phyloP scores from a whole-genome alignment of 2,329 filamentous ascomycete species.

The Talaromyces marneffei region DNA sequence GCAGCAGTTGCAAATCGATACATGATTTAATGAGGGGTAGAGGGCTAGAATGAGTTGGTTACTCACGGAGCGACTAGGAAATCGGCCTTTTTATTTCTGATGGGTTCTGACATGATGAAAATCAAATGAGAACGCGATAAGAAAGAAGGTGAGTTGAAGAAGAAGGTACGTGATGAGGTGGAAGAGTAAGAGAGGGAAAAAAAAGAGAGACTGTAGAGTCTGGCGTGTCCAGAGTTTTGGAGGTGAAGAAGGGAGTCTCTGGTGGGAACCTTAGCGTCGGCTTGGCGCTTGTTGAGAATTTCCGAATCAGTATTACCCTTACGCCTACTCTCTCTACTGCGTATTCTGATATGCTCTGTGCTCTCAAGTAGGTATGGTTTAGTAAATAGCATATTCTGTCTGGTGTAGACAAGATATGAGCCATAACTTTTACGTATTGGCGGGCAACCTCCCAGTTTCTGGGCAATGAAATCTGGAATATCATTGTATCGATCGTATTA shows the following conservation, averaged over 20 bases:
- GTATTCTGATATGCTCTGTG: not conserved
- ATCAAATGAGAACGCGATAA: conserved; percentile 1
- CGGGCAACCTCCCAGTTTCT: not conserved
- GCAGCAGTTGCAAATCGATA: not conserved
- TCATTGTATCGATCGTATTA: not conserved
- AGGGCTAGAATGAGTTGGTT: not conserved
- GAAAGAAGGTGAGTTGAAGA: not conserved
- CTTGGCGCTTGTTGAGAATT: conserved; percentile 35
- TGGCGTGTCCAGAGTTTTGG: conserved; percentile 32
- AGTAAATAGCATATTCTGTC: not conserved
- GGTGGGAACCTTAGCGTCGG: conserved; percentile 40
- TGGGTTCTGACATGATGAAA: conserved; percentile 58
- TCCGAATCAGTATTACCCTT: conserved; percentile 13
- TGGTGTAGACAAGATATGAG: not conserved
- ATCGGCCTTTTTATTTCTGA: conserved; percentile 61
- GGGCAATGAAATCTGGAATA: not conserved
- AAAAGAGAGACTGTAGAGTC: conserved; percentile 24
- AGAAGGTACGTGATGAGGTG: not conserved
- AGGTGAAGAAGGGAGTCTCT: conserved; percentile 28
- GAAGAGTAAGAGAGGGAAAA: conserved; percentile 14
- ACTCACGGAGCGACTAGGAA: conserved; percentile 60
- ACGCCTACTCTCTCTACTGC: not conserved
- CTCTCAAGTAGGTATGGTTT: too few species aligned
- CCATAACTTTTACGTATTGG: not conserved
- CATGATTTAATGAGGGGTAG: conserved; percentile 11